Evolutionary conservation across 805 yeast species (phyloP), one percentile per base, ranked within the genome.

Genomic region (Candida maris): DNA sequence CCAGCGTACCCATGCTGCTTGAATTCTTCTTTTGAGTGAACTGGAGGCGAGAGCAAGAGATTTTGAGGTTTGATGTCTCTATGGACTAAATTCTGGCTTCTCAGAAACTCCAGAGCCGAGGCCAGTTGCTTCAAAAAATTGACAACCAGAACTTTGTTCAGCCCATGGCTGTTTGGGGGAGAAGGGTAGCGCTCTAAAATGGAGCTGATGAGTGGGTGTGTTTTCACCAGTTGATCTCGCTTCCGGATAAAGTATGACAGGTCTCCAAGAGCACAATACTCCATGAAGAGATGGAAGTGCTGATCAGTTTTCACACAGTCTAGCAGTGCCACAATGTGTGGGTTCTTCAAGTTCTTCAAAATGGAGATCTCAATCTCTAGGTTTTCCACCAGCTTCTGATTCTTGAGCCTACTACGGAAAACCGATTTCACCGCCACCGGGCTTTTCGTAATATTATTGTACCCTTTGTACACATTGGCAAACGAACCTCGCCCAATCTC

Each of bases 11-110:
- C 73, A 4, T 54, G 63, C 4, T 70, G 70, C 31, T 70, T 70
- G 45, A 85, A 85, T 19, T 75, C 80, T 14, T 65, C 64, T 37
- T 72, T 69, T 12, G 89, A 72, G 47, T 79, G 81, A 3, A 74
- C 63, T 1, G 97, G 97, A 1, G 96, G 94, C 34, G 85, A 80
- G 41, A 93, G 67, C 43, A 93, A 60, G 37, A 84, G 59, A 56
- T 87, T 87, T 58, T 91, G 98, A 1, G 98, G 98, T 60, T 91
- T 91, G 48, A 91, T 84, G 61, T 91, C 98, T 53, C 98, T 71
- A 59, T 91, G 98, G 13, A 93, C 95, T 49, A 93, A 73, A 56
- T 88, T 84, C 57, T 83, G 83, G 26, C 77, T 73, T 50, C 97
- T 73, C 49, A 93, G 65, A 52, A 93, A 93, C 58, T 77, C 71